Base-by-base conservation (phyloP, 345 rosid species). In the Aquilaria sinensis region DNA sequence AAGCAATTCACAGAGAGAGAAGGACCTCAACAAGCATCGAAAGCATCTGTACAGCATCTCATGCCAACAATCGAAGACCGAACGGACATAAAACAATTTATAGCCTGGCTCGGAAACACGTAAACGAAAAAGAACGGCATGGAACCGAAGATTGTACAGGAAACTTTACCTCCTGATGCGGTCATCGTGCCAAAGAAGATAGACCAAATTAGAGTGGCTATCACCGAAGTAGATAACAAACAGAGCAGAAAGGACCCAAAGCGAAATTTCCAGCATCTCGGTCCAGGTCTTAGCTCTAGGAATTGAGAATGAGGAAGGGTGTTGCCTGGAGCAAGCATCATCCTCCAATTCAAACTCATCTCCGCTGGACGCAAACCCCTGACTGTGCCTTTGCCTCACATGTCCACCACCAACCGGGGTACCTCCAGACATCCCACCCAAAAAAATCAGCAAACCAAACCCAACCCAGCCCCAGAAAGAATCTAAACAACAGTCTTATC, bases 341-440 rank as follows among this genome's bases (percentile, higher is more conserved):
- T 93, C 98, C 62, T 93, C 98, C 60, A 87, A 77, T 64, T 89
- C 94, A 60, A 87, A 77, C 66, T 89, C 94, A 61, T 93, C 98
- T 43, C 91, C 80, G 56, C 97, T 77, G 5, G 97, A 93, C 41
- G 85, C 88, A 75, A 88, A 87, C 0, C 98, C 98, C 75, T 80
- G 96, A 70, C 97, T 89, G 74, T 89, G 96, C 67, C 98, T 85
- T 77, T 89, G 98, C 77, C 97, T 86, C 82, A 87, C 83, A 70
- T 81, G 85, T 23, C 98, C 94, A 66, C 98, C 96, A 57, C 76
- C 86, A 46, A 78, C 83, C 1, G 98, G 98, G 51, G 97, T 80
- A 59, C 98, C 98, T 62, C 98, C 92, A 45, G 97, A 93, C 98
- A 93, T 90, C n/a, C 34, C 68, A 8, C 60, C 51, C 67, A 32